These are phyloP conservation scores for Aspergillus sp. DNA, from an alignment of 2,329 filamentous ascomycete species.

Conservation along the genomic window DNA sequence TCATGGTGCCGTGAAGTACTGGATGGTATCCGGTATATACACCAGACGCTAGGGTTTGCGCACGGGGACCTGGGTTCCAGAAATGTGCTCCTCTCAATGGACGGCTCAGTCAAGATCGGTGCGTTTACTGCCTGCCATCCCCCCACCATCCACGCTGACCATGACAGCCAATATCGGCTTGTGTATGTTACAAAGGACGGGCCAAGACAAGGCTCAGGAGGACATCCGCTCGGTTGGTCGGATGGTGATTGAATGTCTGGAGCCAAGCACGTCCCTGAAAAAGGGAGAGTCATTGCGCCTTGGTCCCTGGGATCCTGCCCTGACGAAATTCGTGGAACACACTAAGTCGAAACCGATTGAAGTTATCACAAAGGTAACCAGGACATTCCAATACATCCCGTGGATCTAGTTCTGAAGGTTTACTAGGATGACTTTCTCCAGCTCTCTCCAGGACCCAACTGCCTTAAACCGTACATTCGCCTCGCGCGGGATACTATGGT, in stretches of 20 bases:
- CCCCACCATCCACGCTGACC: not conserved
- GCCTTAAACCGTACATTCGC: conserved; percentile 15
- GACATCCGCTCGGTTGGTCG: conserved; percentile 9
- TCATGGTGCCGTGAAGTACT: conserved; percentile 14
- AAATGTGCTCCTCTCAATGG: conserved; percentile 10
- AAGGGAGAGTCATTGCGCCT: conserved; percentile 4
- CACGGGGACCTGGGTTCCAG: conserved; percentile 7
- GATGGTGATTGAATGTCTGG: conserved; percentile 14
- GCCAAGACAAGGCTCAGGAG: not conserved
- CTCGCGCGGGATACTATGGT: conserved; percentile 10
- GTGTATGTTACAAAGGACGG: conserved; percentile 3
- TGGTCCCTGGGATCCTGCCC: conserved; percentile 4
- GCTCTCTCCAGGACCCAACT: conserved; percentile 9
- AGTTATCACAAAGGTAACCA: not conserved
- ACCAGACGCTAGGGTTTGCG: conserved; percentile 7
- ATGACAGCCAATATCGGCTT: conserved; percentile 10
- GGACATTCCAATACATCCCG: conserved; percentile 5
- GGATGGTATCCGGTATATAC: conserved; percentile 12
- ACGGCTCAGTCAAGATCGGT: conserved; percentile 15
- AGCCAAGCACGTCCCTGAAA: conserved; percentile 9
- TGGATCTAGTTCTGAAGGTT: not conserved
- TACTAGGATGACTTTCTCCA: conserved; percentile 16
- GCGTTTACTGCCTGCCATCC: not conserved
- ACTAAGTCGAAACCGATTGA: conserved; percentile 6
- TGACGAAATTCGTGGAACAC: conserved; percentile 7